Base-by-base conservation (phyloP, 192 early-diverging fungal species). In the Coemansia sp. region DNA sequence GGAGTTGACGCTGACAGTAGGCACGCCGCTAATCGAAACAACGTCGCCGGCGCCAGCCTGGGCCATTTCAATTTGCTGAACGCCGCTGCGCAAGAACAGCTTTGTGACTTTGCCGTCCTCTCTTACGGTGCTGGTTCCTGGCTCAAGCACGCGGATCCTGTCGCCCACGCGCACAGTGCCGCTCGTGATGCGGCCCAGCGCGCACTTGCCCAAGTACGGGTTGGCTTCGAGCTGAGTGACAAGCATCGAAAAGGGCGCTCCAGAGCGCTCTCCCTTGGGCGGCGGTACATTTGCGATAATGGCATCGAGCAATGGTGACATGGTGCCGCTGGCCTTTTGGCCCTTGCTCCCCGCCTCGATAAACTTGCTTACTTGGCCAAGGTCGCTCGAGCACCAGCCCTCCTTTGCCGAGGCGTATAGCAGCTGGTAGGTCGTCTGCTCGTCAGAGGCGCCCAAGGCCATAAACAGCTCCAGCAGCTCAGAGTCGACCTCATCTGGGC, bases 221-320 rank as follows among this genome's bases (percentile, higher is more conserved):
- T 94, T 92, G 61, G 84, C 86, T 67, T 94, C 93, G 40, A 94
- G 87, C 82, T 94, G 93, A 43, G 93, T 94, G 31, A 94, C 93
- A 40, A 93, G 84, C 91, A 94, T 91, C 17, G 88, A 86, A 65
- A 94, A 94, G 2, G 91, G 87, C 43, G 68, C 79, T 4, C 66
- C 79, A 2, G 87, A 84, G 54, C 92, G 85, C 54, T 87, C 88
- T 1, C 71, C 75, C 43, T 62, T 81, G 14, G 93, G 93, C 19
- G 86, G 54, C 8, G 92, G 92, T 15, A 93, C 91, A 12, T 85
- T 76, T 20, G 79, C 77, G 20, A 94, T 54, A 45, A 94, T 94
- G 22, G 84, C 79, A 59, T 94, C 93, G 37, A 94, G 84, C 31
- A 94, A 71, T 9, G 92, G 89, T 40, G 81, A 76, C 86, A 89